phyloP scores from a whole-genome alignment of 2,329 filamentous ascomycete species.

The Cryphonectria parasitica region DNA sequence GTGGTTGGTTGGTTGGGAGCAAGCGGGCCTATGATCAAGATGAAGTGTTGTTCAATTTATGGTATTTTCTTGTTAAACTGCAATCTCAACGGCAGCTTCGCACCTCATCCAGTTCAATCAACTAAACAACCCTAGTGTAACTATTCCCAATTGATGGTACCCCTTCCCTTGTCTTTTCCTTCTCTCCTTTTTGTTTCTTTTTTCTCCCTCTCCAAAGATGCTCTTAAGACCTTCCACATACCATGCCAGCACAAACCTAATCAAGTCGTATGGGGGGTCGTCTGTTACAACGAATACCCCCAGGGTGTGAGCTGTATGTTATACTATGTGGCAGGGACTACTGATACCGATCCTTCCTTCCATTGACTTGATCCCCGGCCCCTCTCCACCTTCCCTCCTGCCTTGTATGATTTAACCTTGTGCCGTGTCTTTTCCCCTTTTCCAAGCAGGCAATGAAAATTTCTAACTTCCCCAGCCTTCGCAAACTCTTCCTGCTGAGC shows the following conservation, averaged over 20 bases:
- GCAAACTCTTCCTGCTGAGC: background rate
- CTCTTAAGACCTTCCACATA: background rate
- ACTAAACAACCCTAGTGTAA: no score
- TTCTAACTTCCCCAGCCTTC: background rate
- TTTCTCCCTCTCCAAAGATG: background rate
- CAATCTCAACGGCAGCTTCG: background rate
- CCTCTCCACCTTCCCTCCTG: background rate
- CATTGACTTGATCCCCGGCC: background rate
- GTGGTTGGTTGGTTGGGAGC: background rate
- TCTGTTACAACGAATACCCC: background rate
- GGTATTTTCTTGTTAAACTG: background rate
- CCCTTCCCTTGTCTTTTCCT: no score
- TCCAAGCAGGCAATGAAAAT: background rate
- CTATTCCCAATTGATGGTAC: no score
- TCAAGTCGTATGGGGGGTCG: background rate
- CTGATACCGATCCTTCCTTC: background rate
- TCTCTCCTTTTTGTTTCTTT: background rate
- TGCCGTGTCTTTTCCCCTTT: background rate
- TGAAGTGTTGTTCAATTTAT: background rate
- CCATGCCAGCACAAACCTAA: background rate
- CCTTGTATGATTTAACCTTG: background rate
- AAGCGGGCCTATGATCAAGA: background rate
- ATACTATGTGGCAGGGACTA: background rate
- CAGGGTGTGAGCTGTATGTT: background rate
- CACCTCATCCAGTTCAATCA: no score